Base-by-base conservation (phyloP, 2,329 filamentous ascomycete genomes). In the Cryphonectria nitschkei region DNA sequence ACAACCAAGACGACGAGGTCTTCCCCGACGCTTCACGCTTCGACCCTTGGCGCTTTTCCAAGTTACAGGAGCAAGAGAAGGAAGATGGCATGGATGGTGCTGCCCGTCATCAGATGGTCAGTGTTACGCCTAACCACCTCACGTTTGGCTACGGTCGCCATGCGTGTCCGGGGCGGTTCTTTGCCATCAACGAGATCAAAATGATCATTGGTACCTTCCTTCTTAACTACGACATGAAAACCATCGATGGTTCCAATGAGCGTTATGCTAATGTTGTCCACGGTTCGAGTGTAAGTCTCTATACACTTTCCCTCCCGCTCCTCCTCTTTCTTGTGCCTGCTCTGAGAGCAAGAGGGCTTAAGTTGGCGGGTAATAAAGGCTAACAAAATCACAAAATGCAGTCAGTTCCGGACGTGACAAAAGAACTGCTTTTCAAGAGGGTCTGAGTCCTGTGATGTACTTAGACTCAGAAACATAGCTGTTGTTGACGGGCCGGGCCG, bases 21-120 rank as follows among this genome's bases (percentile, higher is more conserved):
- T 50, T 50, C 16, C 46, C 46, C 19, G 22, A 81, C 84, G 5
- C 84, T 85, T 19, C 82, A 84, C 60, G 84, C 83, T 0, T 85
- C 82, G 1, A 80, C 81, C 0, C 77, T 81, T 43, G 78, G 82
- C 0, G 73, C 80, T 0, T 83, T 82, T 1, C 22, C 6, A 50
- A 50, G 5, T 22, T 50, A n/a, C 46, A 50, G 46, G 46, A n/a
- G 22, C 46, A 50, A 50, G 46, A 50, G 22, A 50, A 50, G 46
- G 46, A n/a, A 50, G 46, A 50, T 2, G 46, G 46, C 3, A 50
- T 50, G 16, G 46, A 50, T 50, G 46, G 46, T 11, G 46, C 46
- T 50, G 46, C 46, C n/a, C 46, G 46, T n/a, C 46, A 79, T 74
- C 81, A 82, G 72, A 81, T 81, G 67, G 78, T 77, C 29, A 77